Evolutionary conservation across 1,284 basidiomycete genomes (phyloP).

Genomic region (Apiotrichum sp.): DNA sequence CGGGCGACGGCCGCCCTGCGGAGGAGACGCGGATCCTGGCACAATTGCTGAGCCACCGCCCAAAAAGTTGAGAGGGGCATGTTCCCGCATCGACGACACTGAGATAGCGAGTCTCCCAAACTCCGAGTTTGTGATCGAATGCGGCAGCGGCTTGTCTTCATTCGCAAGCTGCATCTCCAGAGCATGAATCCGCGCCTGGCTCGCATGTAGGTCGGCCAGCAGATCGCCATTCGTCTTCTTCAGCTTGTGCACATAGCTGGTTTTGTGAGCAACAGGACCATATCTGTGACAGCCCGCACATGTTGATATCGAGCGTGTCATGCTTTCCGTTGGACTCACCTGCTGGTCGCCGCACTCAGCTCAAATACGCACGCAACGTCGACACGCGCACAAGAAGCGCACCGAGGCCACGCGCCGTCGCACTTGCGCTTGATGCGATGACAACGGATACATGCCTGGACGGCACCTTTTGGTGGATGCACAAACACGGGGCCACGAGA

Average conservation of each 20-base stretch:
- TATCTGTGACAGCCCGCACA: neutral
- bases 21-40: neutral
- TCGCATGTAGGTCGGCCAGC: slow-evolving; percentile 21
- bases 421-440: slow-evolving; percentile 43
- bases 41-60: neutral
- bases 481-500: slow-evolving; percentile 34
- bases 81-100: slow-evolving; percentile 1
- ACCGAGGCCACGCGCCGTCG: slow-evolving; percentile 35
- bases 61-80: slow-evolving; percentile 2
- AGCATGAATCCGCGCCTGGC: slow-evolving; percentile 28
- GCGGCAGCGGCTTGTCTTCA: neutral
- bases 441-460: slow-evolving; percentile 40
- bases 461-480: slow-evolving; percentile 32
- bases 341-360: slow-evolving; percentile 34
- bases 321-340: slow-evolving; percentile 20
- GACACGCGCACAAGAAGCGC: slow-evolving; percentile 34
- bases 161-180: slow-evolving; percentile 26
- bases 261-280: neutral
- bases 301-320: no score
- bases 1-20: neutral
- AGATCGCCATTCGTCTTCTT: slow-evolving; percentile 26
- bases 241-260: slow-evolving; percentile 29
- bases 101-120: slow-evolving; percentile 8
- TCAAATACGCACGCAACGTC: slow-evolving; percentile 42
- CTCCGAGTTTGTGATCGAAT: slow-evolving; percentile 5